Evolutionary conservation across 192 early-diverging fungal genomes (phyloP).

Genomic region (Backusella luteola): DNA sequence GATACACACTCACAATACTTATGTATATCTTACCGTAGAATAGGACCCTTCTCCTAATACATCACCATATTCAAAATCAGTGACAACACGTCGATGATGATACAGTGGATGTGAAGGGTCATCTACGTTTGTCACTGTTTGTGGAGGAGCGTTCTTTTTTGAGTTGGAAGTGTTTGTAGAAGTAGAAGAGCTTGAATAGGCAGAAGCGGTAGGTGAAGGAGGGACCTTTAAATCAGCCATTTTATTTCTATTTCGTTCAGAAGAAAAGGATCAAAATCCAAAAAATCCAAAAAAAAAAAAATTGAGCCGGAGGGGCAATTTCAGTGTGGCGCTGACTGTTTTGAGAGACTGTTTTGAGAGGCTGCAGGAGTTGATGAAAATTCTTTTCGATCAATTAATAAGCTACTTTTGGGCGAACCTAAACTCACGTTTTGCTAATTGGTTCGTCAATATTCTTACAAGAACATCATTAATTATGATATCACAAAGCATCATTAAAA

Average conservation of each 20-base stretch:
- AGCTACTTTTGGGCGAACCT: too few relatives aligned
- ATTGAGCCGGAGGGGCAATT: too few relatives aligned
- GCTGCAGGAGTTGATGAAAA: too few relatives aligned
- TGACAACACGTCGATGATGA: constrained; percentile 66
- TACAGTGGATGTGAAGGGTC: constrained; percentile 37
- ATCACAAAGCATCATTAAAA: too few relatives aligned
- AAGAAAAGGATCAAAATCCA: not conserved
- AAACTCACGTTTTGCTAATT: too few relatives aligned
- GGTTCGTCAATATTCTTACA: too few relatives aligned
- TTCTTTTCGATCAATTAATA: too few relatives aligned
- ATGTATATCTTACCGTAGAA: constrained; percentile 66
- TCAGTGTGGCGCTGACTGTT: too few relatives aligned
- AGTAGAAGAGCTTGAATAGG: not conserved
- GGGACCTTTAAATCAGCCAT: not conserved
- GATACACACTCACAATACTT: not conserved
- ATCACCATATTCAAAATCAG: constrained; percentile 84
- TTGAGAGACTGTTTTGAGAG: too few relatives aligned
- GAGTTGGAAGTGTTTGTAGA: not conserved
- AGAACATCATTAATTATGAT: too few relatives aligned
- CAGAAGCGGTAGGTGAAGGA: not conserved
- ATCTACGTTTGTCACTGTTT: constrained; percentile 16
- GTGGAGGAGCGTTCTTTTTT: not conserved
- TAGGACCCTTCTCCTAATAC: constrained; percentile 94
- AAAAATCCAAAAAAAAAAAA: not conserved
- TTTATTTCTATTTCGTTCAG: not conserved